Conservation (phyloP, 306 rosid genomes). For the Trifolium repens region DNA sequence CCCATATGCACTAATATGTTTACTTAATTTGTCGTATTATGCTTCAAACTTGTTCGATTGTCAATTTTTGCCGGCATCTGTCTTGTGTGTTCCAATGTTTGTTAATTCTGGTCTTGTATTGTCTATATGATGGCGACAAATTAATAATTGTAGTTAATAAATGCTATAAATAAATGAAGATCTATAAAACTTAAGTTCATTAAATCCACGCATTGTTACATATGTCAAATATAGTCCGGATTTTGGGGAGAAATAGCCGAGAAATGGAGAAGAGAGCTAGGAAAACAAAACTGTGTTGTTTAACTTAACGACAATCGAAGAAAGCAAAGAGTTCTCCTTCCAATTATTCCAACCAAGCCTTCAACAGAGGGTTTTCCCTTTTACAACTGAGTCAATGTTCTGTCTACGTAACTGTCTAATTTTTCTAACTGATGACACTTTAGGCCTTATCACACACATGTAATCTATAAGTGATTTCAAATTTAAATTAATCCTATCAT, state of each 20-base stretch:
- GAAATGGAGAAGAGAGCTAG: neutral
- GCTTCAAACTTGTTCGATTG: neutral
- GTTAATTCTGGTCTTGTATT: neutral
- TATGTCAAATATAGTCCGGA: neutral
- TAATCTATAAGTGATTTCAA: neutral
- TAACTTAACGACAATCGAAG: neutral
- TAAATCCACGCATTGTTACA: neutral
- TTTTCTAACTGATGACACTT: neutral
- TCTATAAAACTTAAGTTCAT: neutral
- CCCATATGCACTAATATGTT: neutral
- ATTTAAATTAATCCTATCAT: neutral
- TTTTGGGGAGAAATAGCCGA: neutral
- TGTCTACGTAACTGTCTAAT: neutral
- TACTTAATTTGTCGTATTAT: neutral
- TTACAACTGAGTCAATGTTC: neutral
- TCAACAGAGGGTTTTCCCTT: conserved; percentile 3
- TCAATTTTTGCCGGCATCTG: conserved; percentile 2
- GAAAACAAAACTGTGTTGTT: neutral
- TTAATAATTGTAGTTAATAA: neutral
- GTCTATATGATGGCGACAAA: neutral
- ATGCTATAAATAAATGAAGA: neutral
- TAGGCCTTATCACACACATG: neutral
- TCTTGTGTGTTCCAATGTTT: neutral
- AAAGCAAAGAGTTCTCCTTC: neutral
- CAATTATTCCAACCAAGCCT: neutral